phyloP scores from a whole-genome alignment of 805 yeast genomes.

The Ogataea kodamae region DNA sequence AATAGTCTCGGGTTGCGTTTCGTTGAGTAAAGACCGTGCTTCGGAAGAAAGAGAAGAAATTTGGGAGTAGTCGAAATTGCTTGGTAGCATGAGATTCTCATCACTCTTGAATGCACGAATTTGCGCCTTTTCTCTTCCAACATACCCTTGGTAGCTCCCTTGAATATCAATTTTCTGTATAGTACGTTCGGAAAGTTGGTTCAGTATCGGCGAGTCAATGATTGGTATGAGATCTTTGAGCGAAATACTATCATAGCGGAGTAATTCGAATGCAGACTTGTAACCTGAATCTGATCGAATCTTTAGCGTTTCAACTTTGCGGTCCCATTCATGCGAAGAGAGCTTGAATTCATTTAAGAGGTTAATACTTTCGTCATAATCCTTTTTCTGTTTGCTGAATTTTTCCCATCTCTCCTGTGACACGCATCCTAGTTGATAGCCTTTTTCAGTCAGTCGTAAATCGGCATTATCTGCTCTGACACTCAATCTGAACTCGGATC shows the following conservation, averaged over 20 bases:
- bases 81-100: slow-evolving; percentile 71
- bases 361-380: slow-evolving; percentile 42
- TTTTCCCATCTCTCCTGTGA: slow-evolving; percentile 51
- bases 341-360: slow-evolving; percentile 43
- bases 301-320: slow-evolving; percentile 40
- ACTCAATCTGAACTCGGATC: slow-evolving; percentile 89
- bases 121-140: slow-evolving; percentile 66
- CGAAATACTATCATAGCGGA: slow-evolving; percentile 48
- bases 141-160: slow-evolving; percentile 78
- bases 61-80: slow-evolving; percentile 55
- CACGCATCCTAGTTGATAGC: slow-evolving; percentile 64
- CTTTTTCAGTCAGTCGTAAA: slow-evolving; percentile 68
- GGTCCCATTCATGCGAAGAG: slow-evolving; percentile 65
- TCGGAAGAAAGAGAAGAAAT: slow-evolving; percentile 71
- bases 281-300: slow-evolving; percentile 53
- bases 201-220: slow-evolving; percentile 26
- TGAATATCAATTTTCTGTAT: slow-evolving; percentile 66
- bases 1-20: slow-evolving; percentile 79
- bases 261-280: slow-evolving; percentile 67
- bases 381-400: slow-evolving; percentile 41
- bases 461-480: slow-evolving; percentile 96
- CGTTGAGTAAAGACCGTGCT: slow-evolving; percentile 63
- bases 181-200: slow-evolving; percentile 41
- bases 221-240: slow-evolving; percentile 36
- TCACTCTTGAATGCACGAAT: slow-evolving; percentile 80